Evolutionary conservation across 352 stramenopile genomes (phyloP).

Genomic region (Phytopythium oedochilum): DNA sequence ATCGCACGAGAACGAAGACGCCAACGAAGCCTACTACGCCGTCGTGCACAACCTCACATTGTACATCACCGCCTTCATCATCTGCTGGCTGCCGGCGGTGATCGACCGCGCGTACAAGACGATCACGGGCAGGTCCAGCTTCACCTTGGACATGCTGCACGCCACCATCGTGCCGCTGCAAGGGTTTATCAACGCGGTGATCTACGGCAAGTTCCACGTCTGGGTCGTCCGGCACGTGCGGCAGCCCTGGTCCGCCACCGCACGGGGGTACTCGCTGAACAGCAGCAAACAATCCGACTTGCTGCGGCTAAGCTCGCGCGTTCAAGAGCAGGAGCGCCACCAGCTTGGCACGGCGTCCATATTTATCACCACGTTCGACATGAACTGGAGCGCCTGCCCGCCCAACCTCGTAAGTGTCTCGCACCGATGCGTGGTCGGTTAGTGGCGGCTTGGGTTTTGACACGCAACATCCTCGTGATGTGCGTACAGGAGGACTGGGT

Average conservation of each 20-base stretch:
- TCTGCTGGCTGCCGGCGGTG: constrained; percentile 75
- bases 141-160: constrained; percentile 64
- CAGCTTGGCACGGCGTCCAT: constrained; percentile 70
- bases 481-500: constrained; percentile 64
- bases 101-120: constrained; percentile 56
- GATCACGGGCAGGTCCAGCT: constrained; percentile 50
- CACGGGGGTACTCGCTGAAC: constrained; percentile 20
- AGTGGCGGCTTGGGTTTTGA: no score
- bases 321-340: constrained; percentile 41
- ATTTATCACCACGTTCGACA: constrained; percentile 82
- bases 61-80: constrained; percentile 75
- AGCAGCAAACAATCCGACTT: constrained; percentile 45
- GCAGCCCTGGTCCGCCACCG: constrained; percentile 24
- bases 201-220: constrained; percentile 84
- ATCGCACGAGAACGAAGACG: constrained; percentile 72
- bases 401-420: constrained; percentile 39
- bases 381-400: constrained; percentile 69
- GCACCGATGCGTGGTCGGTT: background rate
- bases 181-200: constrained; percentile 82
- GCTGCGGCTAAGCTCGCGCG: constrained; percentile 20
- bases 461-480: no score
- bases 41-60: constrained; percentile 82
- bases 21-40: constrained; percentile 67
- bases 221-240: constrained; percentile 68
- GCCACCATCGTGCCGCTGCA: constrained; percentile 76